Percentiles rank a stretch among this genome's conserved stretches.
phyloP scores from a whole-genome alignment of 1,284 basidiomycete genomes.

The Apiotrichum mycotoxinovorans region DNA sequence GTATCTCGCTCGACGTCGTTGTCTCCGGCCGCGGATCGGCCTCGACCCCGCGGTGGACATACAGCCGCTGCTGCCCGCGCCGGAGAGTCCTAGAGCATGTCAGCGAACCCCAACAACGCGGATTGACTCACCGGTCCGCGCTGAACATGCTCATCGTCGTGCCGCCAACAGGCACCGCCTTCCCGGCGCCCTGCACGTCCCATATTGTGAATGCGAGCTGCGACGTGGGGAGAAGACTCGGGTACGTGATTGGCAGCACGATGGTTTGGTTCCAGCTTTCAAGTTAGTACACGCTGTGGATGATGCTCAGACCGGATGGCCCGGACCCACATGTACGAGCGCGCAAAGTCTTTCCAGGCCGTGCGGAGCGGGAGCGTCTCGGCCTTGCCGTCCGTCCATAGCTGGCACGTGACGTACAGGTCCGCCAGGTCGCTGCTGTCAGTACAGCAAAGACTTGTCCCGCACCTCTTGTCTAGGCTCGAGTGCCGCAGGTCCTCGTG shows the following conservation, averaged over 20 bases:
- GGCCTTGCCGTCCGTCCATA: conserved; percentile 88
- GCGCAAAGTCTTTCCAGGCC: conserved; percentile 86
- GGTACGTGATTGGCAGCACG: conserved; percentile 82
- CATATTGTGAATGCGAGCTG: conserved; percentile 92
- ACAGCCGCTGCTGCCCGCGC: conserved; percentile 82
- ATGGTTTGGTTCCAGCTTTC: conserved; percentile 92
- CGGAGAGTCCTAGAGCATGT: conserved; percentile 66
- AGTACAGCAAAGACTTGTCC: not conserved
- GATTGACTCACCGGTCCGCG: conserved; percentile 81
- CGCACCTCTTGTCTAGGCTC: conserved; percentile 72
- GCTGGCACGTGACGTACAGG: conserved; percentile 84
- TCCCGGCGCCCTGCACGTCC: conserved; percentile 79
- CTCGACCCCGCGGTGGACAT: conserved; percentile 74
- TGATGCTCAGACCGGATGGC: not conserved
- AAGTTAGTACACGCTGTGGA: too few relatives aligned
- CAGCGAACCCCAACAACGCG: not conserved
- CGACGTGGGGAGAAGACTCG: conserved; percentile 79
- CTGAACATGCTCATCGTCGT: conserved; percentile 86
- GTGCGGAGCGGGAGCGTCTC: conserved; percentile 86
- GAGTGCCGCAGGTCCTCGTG: conserved; percentile 73
- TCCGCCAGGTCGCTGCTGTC: conserved; percentile 70
- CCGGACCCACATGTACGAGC: conserved; percentile 69
- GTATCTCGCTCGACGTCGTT: conserved; percentile 79
- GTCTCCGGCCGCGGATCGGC: conserved; percentile 80
- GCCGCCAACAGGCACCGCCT: conserved; percentile 76